A percentile compares a stretch with the other conserved stretches of the same genome.
Conservation (phyloP, 768 basidiomycete genomes). For the Trichaptum fuscoviolaceum region DNA sequence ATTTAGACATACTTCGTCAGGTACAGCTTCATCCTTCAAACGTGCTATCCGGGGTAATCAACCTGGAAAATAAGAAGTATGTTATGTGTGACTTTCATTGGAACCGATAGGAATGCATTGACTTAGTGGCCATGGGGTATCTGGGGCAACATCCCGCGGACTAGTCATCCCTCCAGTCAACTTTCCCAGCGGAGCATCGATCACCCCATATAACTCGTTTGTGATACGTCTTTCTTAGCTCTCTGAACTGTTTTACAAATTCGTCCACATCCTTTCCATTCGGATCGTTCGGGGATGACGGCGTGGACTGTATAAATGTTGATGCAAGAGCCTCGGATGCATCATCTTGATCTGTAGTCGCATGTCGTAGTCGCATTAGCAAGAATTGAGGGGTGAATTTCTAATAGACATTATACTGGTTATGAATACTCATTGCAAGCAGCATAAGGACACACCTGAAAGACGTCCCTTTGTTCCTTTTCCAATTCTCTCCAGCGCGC, state of each 20-base stretch:
- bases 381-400: conserved; percentile 85
- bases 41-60: background rate
- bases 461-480: conserved; percentile 81
- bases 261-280: conserved; percentile 65
- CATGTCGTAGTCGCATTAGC: conserved; percentile 80
- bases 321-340: conserved; percentile 79
- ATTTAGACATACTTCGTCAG: background rate
- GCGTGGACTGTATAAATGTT: conserved; percentile 68
- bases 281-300: conserved; percentile 21
- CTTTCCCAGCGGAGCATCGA: conserved; percentile 79
- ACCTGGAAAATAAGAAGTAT: background rate
- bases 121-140: background rate
- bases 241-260: conserved; percentile 86
- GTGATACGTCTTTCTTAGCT: conserved; percentile 84
- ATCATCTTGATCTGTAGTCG: conserved; percentile 87
- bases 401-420: conserved; percentile 33
- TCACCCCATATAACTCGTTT: conserved; percentile 90
- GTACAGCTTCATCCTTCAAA: background rate
- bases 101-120: background rate
- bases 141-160: background rate
- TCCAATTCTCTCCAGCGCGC: conserved; percentile 82
- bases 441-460: conserved; percentile 53
- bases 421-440: conserved; percentile 13
- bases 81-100: background rate
- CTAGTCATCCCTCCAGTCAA: conserved; percentile 76